A percentile compares a stretch with the other conserved stretches of the same genome.
Conservation (phyloP, 23 red algal species). For the Gracilaria vermiculophylla region DNA sequence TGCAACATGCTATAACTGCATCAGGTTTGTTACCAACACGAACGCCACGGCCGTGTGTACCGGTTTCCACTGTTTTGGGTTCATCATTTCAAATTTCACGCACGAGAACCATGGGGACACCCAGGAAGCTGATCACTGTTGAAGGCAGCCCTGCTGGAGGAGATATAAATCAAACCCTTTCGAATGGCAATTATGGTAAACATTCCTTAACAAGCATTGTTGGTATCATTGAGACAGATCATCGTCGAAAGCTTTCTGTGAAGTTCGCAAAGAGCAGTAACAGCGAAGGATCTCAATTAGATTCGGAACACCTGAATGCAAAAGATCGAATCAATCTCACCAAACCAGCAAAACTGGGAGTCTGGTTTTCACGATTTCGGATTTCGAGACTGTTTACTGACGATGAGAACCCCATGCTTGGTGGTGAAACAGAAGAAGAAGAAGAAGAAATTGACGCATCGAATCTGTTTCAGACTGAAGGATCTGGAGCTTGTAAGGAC, state of each 20-base stretch:
- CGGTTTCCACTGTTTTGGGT: slow-evolving; percentile 20
- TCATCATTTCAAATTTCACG: slow-evolving; percentile 41
- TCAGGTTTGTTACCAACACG: not conserved
- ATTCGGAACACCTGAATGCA: not conserved
- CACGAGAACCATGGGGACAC: slow-evolving; percentile 15
- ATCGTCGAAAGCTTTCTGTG: not conserved
- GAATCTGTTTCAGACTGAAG: slow-evolving; percentile 7
- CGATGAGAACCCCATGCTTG: not conserved
- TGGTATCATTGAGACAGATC: slow-evolving; percentile 22
- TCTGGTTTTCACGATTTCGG: slow-evolving; percentile 20
- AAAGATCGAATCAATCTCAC: not conserved
- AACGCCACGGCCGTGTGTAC: not conserved
- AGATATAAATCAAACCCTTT: not conserved
- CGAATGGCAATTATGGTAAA: not conserved
- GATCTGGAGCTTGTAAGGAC: not conserved
- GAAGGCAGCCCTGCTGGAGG: not conserved
- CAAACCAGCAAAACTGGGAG: not conserved
- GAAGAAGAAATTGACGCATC: slow-evolving; percentile 26
- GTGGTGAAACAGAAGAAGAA: slow-evolving; percentile 2
- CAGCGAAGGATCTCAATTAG: not conserved
- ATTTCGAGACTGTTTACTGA: slow-evolving; percentile 3
- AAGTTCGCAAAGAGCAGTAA: not conserved
- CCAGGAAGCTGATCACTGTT: slow-evolving; percentile 1
- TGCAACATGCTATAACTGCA: not conserved
- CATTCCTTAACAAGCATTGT: not conserved